Conservation (phyloP, 768 basidiomycete genomes). For the Trametes gibbosa region DNA sequence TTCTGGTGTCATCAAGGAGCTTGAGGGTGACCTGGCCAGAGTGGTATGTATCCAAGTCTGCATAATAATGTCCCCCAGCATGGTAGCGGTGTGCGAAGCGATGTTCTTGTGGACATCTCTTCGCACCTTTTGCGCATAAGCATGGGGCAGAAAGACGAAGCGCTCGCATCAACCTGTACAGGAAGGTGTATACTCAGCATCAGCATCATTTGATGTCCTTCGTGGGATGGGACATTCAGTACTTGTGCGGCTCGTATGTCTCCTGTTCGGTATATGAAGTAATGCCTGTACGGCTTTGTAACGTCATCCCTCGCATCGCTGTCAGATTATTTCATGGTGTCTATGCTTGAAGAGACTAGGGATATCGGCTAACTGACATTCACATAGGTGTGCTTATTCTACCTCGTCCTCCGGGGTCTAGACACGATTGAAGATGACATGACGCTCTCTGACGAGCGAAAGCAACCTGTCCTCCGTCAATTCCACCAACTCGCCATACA, state of each 20-base stretch:
- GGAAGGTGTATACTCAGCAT: too few relatives aligned
- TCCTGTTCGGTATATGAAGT: too few relatives aligned
- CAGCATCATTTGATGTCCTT: too few relatives aligned
- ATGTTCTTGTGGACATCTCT: not conserved
- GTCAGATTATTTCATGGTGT: too few relatives aligned
- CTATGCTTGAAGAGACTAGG: too few relatives aligned
- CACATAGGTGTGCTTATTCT: slow-evolving; percentile 86
- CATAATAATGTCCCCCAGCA: not conserved
- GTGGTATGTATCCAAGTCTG: slow-evolving; percentile 55
- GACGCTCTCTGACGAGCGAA: slow-evolving; percentile 83
- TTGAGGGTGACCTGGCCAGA: slow-evolving; percentile 92
- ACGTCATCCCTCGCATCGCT: too few relatives aligned
- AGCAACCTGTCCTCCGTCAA: slow-evolving; percentile 79
- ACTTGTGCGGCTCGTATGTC: too few relatives aligned
- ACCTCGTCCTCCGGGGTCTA: slow-evolving; percentile 89
- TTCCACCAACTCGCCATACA: slow-evolving; percentile 79
- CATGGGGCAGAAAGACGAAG: not conserved
- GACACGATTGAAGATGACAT: slow-evolving; percentile 99
- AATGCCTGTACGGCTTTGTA: too few relatives aligned
- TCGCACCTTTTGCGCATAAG: not conserved
- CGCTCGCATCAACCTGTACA: too few relatives aligned
- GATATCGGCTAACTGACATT: not conserved
- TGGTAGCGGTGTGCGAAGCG: not conserved
- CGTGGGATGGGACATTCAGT: too few relatives aligned
- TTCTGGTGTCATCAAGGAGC: slow-evolving; percentile 89